Conservation (phyloP, 345 rosid genomes). For the Psidium guajava region DNA sequence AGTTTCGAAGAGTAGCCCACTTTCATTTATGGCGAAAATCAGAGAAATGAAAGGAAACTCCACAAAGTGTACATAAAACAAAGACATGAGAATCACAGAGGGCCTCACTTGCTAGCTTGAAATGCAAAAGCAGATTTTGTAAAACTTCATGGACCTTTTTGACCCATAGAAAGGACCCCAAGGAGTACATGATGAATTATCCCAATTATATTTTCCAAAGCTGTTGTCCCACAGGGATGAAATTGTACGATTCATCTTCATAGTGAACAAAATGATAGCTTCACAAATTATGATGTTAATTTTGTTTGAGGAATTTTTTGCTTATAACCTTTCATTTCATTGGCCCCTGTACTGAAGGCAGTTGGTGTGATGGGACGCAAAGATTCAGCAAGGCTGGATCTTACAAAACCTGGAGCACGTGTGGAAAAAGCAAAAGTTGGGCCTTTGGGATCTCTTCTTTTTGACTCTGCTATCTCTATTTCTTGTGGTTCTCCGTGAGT, state of each 20-base stretch:
- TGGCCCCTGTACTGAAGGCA: constrained; percentile 34
- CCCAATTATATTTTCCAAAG: neutral
- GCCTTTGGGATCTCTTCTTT: constrained; percentile 68
- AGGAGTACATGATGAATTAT: neutral
- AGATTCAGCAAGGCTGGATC: constrained; percentile 59
- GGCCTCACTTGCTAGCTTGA: too few relatives aligned
- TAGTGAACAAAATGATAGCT: neutral
- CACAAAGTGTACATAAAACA: neutral
- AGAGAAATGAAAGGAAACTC: neutral
- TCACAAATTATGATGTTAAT: neutral
- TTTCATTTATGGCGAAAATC: neutral
- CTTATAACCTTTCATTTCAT: neutral
- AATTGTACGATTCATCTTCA: neutral
- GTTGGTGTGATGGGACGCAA: constrained; percentile 41
- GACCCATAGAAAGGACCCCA: neutral
- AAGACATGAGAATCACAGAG: neutral
- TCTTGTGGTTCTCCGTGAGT: constrained; percentile 66
- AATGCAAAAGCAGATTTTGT: neutral
- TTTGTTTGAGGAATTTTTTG: neutral
- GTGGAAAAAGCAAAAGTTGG: constrained; percentile 89
- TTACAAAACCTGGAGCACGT: constrained; percentile 34
- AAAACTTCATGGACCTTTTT: neutral
- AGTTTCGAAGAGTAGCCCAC: neutral
- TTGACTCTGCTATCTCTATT: constrained; percentile 82
- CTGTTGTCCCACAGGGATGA: neutral